Conservation (phyloP, 2,329 filamentous ascomycete genomes). For the Neophaeococcomyces aloes region DNA sequence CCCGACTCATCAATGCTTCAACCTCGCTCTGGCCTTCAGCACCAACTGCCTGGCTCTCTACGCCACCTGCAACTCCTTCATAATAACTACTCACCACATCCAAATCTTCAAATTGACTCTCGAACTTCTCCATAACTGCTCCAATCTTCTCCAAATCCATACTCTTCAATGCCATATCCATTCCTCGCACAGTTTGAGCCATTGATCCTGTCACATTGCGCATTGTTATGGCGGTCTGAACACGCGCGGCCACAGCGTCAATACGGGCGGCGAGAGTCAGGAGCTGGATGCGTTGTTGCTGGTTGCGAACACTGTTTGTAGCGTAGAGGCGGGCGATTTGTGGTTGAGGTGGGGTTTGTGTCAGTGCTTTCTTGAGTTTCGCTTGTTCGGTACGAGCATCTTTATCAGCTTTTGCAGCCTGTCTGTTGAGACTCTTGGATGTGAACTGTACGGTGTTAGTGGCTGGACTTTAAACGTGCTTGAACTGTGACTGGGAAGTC, state of each 20-base stretch:
- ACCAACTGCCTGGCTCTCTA: constrained; percentile 23
- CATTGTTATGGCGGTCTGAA: constrained; percentile 39
- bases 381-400: constrained; percentile 38
- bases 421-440: constrained; percentile 39
- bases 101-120: constrained; percentile 44
- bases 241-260: constrained; percentile 40
- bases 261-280: constrained; percentile 37
- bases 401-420: constrained; percentile 36
- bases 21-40: constrained; percentile 69
- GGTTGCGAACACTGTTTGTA: constrained; percentile 36
- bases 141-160: constrained; percentile 47
- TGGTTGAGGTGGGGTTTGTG: constrained; percentile 34
- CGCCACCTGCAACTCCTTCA: constrained; percentile 63
- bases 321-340: constrained; percentile 41
- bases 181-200: constrained; percentile 34
- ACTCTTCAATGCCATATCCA: constrained; percentile 35
- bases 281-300: constrained; percentile 36
- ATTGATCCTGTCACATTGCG: constrained; percentile 37
- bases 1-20: constrained; percentile 71
- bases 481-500: constrained; percentile 2
- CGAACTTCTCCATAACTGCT: constrained; percentile 56
- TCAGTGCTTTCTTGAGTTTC: constrained; percentile 39
- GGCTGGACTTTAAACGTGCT: neutral
- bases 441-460: constrained; percentile 29
- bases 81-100: constrained; percentile 56